Evolutionary conservation across 805 yeast genomes (phyloP).

Genomic region (Ogataea degrootiae): DNA sequence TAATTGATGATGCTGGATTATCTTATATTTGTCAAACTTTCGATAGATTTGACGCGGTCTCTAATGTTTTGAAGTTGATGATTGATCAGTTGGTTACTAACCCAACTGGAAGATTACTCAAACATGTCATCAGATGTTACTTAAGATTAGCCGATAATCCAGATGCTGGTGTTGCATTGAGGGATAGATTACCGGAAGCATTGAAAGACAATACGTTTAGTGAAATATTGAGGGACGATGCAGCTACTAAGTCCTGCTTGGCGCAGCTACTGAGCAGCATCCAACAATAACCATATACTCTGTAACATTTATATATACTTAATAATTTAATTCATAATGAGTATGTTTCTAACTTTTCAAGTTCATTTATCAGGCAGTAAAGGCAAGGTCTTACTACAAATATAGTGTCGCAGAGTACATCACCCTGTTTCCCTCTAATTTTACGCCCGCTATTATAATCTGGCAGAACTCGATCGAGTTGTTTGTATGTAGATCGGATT

Average conservation of each 20-base stretch:
- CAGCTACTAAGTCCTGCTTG: conserved; percentile 80
- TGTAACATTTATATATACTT: not conserved
- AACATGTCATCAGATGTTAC: conserved; percentile 93
- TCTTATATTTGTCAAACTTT: conserved; percentile 91
- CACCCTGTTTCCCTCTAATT: too few relatives aligned
- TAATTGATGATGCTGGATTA: conserved; percentile 87
- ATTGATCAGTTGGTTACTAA: conserved; percentile 75
- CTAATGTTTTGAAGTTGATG: conserved; percentile 79
- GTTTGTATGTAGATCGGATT: too few relatives aligned
- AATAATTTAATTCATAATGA: not conserved
- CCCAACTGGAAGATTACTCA: conserved; percentile 78
- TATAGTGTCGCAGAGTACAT: too few relatives aligned
- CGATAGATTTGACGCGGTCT: conserved; percentile 92
- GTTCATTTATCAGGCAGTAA: not conserved
- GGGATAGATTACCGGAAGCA: conserved; percentile 80
- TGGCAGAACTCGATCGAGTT: too few relatives aligned
- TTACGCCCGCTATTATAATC: too few relatives aligned
- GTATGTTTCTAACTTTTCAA: not conserved
- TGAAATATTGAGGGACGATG: conserved; percentile 74
- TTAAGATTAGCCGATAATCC: conserved; percentile 83
- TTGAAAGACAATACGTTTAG: conserved; percentile 84
- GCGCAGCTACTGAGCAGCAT: conserved; percentile 71
- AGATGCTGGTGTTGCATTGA: conserved; percentile 84
- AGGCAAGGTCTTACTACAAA: too few relatives aligned
- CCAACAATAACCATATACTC: conserved; percentile 6